Conservation (phyloP, 208 protist species). For the Leishmania turanica region DNA sequence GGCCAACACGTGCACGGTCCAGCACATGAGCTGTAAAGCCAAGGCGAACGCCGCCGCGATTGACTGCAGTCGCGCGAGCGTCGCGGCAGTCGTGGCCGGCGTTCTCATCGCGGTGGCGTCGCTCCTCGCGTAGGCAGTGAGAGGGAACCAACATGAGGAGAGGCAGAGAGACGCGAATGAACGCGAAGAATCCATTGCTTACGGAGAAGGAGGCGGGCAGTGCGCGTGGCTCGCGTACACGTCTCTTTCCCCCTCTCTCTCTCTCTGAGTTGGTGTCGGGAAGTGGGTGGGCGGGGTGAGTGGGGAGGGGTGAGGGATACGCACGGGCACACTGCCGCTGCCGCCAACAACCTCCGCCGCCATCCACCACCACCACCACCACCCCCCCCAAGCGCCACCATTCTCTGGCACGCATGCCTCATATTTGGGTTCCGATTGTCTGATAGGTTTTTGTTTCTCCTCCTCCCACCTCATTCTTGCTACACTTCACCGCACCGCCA, state of each 20-base stretch:
- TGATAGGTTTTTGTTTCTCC: too few relatives aligned
- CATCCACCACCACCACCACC: not conserved
- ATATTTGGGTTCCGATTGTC: too few relatives aligned
- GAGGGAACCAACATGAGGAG: not conserved
- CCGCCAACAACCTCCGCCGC: not conserved
- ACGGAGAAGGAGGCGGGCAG: not conserved
- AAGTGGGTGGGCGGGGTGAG: too few relatives aligned
- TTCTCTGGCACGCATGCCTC: not conserved
- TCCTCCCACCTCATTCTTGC: too few relatives aligned
- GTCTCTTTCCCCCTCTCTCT: not conserved
- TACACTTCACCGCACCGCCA: too few relatives aligned
- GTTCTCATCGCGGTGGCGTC: conserved; percentile 6
- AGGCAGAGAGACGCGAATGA: not conserved
- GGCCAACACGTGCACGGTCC: conserved; percentile 17
- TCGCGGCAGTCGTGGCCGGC: conserved; percentile 15
- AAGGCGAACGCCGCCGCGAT: conserved; percentile 4
- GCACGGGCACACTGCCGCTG: not conserved
- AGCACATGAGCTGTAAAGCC: conserved; percentile 14
- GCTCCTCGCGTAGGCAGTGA: conserved; percentile 5
- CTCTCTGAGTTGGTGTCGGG: not conserved
- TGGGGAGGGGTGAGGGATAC: not conserved
- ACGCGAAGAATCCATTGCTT: too few relatives aligned
- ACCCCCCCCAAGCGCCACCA: not conserved
- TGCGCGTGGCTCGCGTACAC: not conserved
- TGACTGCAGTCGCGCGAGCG: not conserved